Evolutionary conservation across 2,329 filamentous ascomycete genomes (phyloP), one percentile per base, ranked within the genome.

Genomic region (Anisogramma anomala): DNA sequence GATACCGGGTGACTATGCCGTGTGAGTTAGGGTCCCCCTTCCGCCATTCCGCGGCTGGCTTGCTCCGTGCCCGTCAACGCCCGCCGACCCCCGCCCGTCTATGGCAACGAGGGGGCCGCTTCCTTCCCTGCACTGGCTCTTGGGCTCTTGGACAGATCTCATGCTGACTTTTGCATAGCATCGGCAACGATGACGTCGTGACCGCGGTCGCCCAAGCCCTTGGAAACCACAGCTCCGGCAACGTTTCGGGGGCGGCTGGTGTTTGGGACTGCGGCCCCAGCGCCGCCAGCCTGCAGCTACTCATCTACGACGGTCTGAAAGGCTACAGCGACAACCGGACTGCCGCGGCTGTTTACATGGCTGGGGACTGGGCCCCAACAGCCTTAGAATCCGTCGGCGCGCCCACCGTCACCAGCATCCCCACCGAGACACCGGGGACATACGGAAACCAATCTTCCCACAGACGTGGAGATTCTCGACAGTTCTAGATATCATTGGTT

Each of bases 361-460:
- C 25, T 23, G 38, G 38, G n/a, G 38, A 41, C 15, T 27, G 33
- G 9, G 8, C 6, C 11, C 27, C 27, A 8, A 35, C 23, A 13
- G 23, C 18, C 5, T 35, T 15, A 7, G 31, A 19, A 13, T 34
- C 38, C 2, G 32, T 19, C 7, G 8, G 30, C 11, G 38, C 31
- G 2, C 38, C 38, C 3, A 28, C n/a, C 15, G 31, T 34, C 14
- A 32, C 30, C 3, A 18, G 8, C 9, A 23, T 32, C 3, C 30
- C 30, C 6, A 32, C 30, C 30, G 30, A 32, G 30, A 32, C 30
- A 10, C 30, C 30, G 6, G 22, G 22, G 22, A 14, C 7, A 30
- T 35, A 7, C 38, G 6, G 40, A 15, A 70, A 67, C 18, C 71
- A 69, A 33, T 65, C 62, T 7, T 70, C 66, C 42, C 69, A 69